Evolutionary conservation across 1,284 basidiomycete species (phyloP).

Genomic region (Trametes polyzona): DNA sequence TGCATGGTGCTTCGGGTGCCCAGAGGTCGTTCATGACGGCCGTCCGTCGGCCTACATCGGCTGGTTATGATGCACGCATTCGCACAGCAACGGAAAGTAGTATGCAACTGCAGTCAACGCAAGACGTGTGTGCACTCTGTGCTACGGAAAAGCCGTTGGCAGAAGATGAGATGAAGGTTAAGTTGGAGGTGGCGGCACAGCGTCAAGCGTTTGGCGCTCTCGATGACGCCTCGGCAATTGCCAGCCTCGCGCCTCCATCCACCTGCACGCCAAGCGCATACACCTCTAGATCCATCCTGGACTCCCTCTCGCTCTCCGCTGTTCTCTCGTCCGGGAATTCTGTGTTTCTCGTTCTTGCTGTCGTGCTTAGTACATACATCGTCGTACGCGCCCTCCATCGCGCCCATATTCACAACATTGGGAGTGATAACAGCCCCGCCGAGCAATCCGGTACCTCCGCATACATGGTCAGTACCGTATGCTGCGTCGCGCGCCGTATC

Average conservation of each 20-base stretch:
- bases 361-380: background rate
- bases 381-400: background rate
- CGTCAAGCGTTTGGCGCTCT: too few relatives aligned
- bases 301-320: background rate
- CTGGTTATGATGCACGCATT: too few relatives aligned
- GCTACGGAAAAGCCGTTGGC: too few relatives aligned
- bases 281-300: background rate
- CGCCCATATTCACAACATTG: background rate
- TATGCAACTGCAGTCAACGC: too few relatives aligned
- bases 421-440: background rate
- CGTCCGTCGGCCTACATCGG: too few relatives aligned
- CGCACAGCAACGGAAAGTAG: too few relatives aligned
- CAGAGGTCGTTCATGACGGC: too few relatives aligned
- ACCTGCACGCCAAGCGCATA: too few relatives aligned
- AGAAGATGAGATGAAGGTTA: background rate
- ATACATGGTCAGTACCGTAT: background rate
- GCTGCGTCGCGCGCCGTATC: background rate
- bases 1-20: too few relatives aligned
- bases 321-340: background rate
- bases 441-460: too few relatives aligned
- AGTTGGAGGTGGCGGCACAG: background rate
- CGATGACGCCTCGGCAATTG: conserved; percentile 8
- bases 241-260: background rate
- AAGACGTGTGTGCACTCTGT: too few relatives aligned
- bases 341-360: background rate